phyloP scores from a whole-genome alignment of 768 basidiomycete genomes.

The Mycena indigotica region DNA sequence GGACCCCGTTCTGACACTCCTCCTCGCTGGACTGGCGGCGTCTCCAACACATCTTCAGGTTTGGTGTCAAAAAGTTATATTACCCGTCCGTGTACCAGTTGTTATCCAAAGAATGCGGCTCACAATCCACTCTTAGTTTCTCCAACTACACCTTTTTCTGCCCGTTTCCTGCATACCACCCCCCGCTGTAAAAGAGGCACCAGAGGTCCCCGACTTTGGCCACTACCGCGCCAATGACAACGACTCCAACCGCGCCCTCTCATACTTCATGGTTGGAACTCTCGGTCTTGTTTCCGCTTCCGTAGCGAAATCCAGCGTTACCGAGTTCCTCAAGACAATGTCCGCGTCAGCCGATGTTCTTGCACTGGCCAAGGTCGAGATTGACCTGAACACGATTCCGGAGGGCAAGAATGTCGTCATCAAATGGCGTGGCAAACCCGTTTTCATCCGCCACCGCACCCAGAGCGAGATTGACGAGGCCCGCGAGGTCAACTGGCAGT shows the following conservation, averaged over 20 bases:
- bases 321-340: slow-evolving; percentile 95
- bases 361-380: slow-evolving; percentile 96
- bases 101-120: background rate
- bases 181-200: slow-evolving; percentile 63
- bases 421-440: slow-evolving; percentile 99
- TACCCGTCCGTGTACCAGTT: slow-evolving; percentile 60
- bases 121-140: slow-evolving; percentile 41
- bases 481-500: slow-evolving; percentile 79
- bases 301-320: slow-evolving; percentile 89
- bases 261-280: slow-evolving; percentile 89
- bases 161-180: slow-evolving; percentile 82
- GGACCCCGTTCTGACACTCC: slow-evolving; percentile 63
- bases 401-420: slow-evolving; percentile 97
- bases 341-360: slow-evolving; percentile 96
- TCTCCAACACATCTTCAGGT: slow-evolving; percentile 51
- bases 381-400: slow-evolving; percentile 86
- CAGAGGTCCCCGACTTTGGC: slow-evolving; percentile 87
- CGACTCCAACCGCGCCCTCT: slow-evolving; percentile 70
- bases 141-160: slow-evolving; percentile 58
- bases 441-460: slow-evolving; percentile 98
- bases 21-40: slow-evolving; percentile 64
- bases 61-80: slow-evolving; percentile 66
- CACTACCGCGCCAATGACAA: slow-evolving; percentile 74
- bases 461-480: slow-evolving; percentile 91
- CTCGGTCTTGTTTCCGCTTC: slow-evolving; percentile 94